These are phyloP conservation scores for Zasmidium citrigriseum DNA, from an alignment of 2,329 filamentous ascomycete species.

Conservation along the genomic window DNA sequence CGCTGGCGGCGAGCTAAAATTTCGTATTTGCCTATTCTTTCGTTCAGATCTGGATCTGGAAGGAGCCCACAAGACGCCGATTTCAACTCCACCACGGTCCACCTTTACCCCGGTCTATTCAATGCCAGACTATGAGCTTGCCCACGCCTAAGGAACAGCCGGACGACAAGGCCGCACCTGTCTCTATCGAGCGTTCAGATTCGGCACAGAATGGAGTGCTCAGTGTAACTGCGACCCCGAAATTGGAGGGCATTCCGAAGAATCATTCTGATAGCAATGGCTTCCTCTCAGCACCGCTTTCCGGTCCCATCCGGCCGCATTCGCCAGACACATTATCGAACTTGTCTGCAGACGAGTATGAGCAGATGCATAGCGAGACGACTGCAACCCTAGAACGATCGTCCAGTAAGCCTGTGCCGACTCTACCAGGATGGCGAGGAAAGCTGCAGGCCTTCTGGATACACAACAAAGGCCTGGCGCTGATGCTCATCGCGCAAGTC, in stretches of 20 bases:
- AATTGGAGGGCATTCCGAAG: constrained; percentile 6
- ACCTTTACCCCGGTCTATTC: not conserved
- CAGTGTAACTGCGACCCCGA: constrained; percentile 4
- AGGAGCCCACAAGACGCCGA: not conserved
- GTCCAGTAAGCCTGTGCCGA: not conserved
- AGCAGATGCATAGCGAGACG: constrained; percentile 25
- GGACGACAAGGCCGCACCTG: constrained; percentile 9
- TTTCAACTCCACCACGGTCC: not conserved
- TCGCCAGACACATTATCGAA: constrained; percentile 48
- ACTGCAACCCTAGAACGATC: constrained; percentile 1
- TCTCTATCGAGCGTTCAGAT: constrained; percentile 3
- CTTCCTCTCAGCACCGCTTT: constrained; percentile 30
- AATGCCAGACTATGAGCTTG: constrained; percentile 22
- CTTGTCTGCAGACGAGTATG: constrained; percentile 35
- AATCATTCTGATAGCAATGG: constrained; percentile 14
- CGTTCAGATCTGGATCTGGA: not conserved
- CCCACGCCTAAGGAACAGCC: constrained; percentile 14
- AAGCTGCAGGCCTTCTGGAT: constrained; percentile 53
- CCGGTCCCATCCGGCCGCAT: constrained; percentile 36
- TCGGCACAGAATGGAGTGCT: not conserved
- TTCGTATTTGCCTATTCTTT: not conserved
- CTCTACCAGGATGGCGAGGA: constrained; percentile 20
- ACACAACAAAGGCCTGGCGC: constrained; percentile 69
- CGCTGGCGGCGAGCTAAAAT: not conserved
- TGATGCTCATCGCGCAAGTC: constrained; percentile 74